Evolutionary conservation across 2,329 filamentous ascomycete genomes (phyloP), one percentile per base, ranked within the genome.

Genomic region (Nemania sp.): DNA sequence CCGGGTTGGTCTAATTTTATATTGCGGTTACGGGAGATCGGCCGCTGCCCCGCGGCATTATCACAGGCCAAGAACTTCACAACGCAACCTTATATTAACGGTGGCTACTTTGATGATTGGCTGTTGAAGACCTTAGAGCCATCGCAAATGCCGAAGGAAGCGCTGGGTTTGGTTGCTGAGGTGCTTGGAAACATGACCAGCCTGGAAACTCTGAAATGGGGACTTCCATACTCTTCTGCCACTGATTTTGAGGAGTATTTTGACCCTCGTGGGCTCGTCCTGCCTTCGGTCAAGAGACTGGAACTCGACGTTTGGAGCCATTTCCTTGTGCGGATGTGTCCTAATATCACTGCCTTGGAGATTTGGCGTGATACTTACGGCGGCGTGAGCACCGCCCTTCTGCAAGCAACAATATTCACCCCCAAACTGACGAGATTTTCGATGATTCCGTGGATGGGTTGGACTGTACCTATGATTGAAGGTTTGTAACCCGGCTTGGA

Each of bases 131-230:
- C 54, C 2, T 27, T 67, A 1, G 59, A 69, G n/a, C 58, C 49
- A 3, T 15, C 26, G 32, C 54, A 24, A 13, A 59, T 55, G 11
- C 55, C 67, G n/a, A 41, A 2, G 7, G 52, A 62, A 13, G 52
- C 49, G 1, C 49, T 61, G 2, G 52, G 35, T 11, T 18, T 59
- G 8, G 61, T 67, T 13, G 59, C 22, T 8, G 56, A 70, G 27
- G 24, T 70, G 10, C 52, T 68, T 10, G 52, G 38, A 18, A 58
- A 62, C 22, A 70, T 65, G 68, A 70, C 67, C 10, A 65, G 27
- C 26, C 60, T 70, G 7, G 64, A 68, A n/a, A 65, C 53, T 2
- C 20, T 70, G 47, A 20, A 43, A 41, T 68, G 68, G 64, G 8
- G 2, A 1, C 24, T 69, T n/a, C 26, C 24, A 18, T 8, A 5